Evolutionary conservation across 805 yeast genomes (phyloP).

Genomic region (Torulaspora franciscae): DNA sequence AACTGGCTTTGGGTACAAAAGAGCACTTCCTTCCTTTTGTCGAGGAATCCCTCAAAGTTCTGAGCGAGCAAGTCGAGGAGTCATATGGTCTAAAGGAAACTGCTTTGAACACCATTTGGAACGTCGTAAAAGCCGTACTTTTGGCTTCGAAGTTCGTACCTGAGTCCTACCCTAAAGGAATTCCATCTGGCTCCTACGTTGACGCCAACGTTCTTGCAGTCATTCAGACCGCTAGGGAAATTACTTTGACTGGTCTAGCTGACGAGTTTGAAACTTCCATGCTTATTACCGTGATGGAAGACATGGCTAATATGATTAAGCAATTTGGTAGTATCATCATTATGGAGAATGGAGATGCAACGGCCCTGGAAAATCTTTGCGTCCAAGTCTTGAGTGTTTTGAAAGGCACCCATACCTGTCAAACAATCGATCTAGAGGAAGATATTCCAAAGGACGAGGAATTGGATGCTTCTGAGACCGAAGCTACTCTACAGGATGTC

Average conservation of each 20-base stretch:
- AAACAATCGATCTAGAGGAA: slow-evolving; percentile 66
- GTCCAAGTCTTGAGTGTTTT: slow-evolving; percentile 65
- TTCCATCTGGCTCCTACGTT: slow-evolving; percentile 56
- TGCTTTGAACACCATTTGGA: slow-evolving; percentile 79
- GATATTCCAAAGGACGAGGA: slow-evolving; percentile 53
- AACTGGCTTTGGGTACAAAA: slow-evolving; percentile 83
- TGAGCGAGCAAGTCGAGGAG: slow-evolving; percentile 70
- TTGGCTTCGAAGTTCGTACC: slow-evolving; percentile 44
- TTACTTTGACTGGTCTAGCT: slow-evolving; percentile 56
- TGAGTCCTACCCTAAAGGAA: slow-evolving; percentile 56
- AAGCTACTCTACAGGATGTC: slow-evolving; percentile 72
- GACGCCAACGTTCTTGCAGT: slow-evolving; percentile 54
- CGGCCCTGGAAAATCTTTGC: slow-evolving; percentile 63
- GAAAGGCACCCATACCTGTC: slow-evolving; percentile 80
- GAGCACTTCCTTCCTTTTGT: slow-evolving; percentile 73
- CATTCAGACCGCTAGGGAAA: slow-evolving; percentile 60
- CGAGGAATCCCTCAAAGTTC: slow-evolving; percentile 58
- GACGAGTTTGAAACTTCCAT: slow-evolving; percentile 82
- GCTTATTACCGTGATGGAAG: slow-evolving; percentile 75
- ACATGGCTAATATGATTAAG: slow-evolving; percentile 60
- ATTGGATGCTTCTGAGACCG: slow-evolving; percentile 52
- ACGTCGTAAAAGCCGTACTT: slow-evolving; percentile 66
- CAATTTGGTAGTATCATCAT: slow-evolving; percentile 66
- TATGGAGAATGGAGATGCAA: slow-evolving; percentile 53
- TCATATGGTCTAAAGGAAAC: slow-evolving; percentile 90